Base-by-base conservation (phyloP, 192 early-diverging fungal species). In the Haplosporangium gracile region DNA sequence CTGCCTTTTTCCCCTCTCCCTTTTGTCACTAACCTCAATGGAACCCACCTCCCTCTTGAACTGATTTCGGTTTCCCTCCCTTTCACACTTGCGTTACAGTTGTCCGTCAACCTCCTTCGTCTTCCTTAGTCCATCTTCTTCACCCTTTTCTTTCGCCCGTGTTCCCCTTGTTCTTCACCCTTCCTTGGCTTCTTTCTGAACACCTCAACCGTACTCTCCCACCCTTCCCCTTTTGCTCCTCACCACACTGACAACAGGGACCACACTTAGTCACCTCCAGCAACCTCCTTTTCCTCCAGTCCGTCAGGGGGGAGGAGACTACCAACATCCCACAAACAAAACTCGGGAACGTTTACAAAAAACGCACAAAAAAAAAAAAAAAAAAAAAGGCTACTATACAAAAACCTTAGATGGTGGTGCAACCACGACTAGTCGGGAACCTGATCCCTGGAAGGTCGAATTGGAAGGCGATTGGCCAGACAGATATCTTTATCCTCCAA, bases 381-480 rank as follows among this genome's bases (percentile, higher is more conserved):
- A 22, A 76, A 39, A 60, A 53, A 22, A 18, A 24, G 16, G 13
- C n/a, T 18, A 38, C 32, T 51, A 32, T 51, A 75, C 36, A 20
- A 55, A 40, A 57, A 36, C 26, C 32, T 51, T 29, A 65, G 39
- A 85, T 85, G 83, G 74, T 80, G 22, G 74, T 85, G 5, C 68
- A 85, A 32, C 83, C 83, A 24, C 55, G 83, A 29, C 78, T 85
- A 8, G 83, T 85, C 47, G 77, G 83, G 15, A 78, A 80, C 24
- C 69, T 85, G 4, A 43, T 85, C 29, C 73, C 74, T 55, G 68
- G 78, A 47, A 77, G 83, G 13, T 85, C 83, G 42, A 85, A 60
- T 34, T 85, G 83, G 83, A 79, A 76, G 36, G 29, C 74, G 2
- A 57, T 85, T 7, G 73, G 68, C 2, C 78, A 85, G 78, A 85